Percentiles rank a stretch among this genome's conserved stretches.
Evolutionary conservation across 495 filamentous ascomycete genomes (phyloP).

Genomic region (Penicillium waksmanii): DNA sequence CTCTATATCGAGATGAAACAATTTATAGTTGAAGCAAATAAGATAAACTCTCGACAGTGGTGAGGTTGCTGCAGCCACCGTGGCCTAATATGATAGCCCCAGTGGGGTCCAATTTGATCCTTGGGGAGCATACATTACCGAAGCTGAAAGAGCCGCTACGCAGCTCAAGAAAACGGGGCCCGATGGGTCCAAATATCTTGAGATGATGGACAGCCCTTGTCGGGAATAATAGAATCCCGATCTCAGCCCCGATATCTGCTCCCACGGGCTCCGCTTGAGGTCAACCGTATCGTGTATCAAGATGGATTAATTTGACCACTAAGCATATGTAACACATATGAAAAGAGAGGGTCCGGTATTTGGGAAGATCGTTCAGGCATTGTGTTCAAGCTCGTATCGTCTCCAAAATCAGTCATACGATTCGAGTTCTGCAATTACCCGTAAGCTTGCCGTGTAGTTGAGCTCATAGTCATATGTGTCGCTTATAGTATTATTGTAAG

Average conservation of each 20-base stretch:
- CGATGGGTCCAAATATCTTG: conserved; percentile 1
- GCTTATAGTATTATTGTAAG: neutral
- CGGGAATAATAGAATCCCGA: conserved; percentile 5
- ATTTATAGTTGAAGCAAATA: neutral
- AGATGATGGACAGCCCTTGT: neutral
- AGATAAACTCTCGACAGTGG: neutral
- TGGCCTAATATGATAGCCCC: neutral
- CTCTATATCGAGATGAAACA: neutral
- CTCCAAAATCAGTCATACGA: conserved; percentile 3
- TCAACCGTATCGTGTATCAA: neutral
- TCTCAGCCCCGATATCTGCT: conserved; percentile 17
- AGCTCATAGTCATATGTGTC: conserved; percentile 2
- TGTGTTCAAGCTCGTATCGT: neutral
- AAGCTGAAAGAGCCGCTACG: conserved; percentile 6
- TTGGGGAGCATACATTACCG: neutral
- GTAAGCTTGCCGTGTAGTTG: neutral
- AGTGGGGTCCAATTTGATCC: neutral
- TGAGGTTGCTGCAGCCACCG: neutral
- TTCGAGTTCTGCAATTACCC: neutral
- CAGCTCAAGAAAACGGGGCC: neutral
- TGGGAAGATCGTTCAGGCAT: neutral
- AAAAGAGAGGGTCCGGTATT: conserved; percentile 1
- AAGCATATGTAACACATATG: conserved; percentile 11
- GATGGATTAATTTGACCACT: conserved; percentile 1
- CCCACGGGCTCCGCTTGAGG: conserved; percentile 12